phyloP scores from a whole-genome alignment of 2,329 filamentous ascomycete genomes.

The Dothideomycetes sp. region DNA sequence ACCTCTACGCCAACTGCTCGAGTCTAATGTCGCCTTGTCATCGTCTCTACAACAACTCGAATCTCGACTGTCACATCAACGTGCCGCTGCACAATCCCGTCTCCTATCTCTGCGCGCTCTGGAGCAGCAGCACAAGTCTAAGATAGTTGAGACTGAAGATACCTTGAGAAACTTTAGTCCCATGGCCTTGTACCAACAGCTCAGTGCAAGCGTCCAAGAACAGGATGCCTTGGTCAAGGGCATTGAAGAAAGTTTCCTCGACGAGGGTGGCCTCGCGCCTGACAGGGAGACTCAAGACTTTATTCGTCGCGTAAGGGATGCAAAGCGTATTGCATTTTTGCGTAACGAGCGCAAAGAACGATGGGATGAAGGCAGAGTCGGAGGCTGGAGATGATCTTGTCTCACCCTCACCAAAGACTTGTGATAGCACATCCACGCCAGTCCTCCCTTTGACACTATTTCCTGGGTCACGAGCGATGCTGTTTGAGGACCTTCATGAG shows the following conservation, averaged over 20 bases:
- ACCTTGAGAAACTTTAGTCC: constrained; percentile 79
- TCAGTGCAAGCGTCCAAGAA: constrained; percentile 68
- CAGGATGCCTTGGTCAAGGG: constrained; percentile 73
- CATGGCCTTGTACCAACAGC: constrained; percentile 72
- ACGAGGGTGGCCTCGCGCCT: constrained; percentile 51
- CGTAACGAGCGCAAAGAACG: constrained; percentile 79
- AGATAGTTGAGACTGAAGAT: constrained; percentile 80
- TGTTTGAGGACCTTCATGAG: too few species aligned
- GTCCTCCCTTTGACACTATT: too few species aligned
- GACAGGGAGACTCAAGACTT: constrained; percentile 83
- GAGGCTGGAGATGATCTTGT: constrained; percentile 73
- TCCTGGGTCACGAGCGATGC: too few species aligned
- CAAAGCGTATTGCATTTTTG: constrained; percentile 67
- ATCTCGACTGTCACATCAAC: constrained; percentile 48
- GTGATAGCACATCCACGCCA: too few species aligned
- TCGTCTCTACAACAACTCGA: constrained; percentile 54
- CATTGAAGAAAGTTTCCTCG: constrained; percentile 87
- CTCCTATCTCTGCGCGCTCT: constrained; percentile 75
- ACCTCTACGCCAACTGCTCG: constrained; percentile 54
- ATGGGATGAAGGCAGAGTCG: constrained; percentile 93
- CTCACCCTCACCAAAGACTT: too few species aligned
- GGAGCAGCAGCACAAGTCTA: constrained; percentile 84
- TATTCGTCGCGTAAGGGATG: constrained; percentile 71
- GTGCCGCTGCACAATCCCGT: constrained; percentile 66
- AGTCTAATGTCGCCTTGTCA: constrained; percentile 64